These are phyloP conservation scores for Hypoxylon sp. DNA, from an alignment of 2,329 filamentous ascomycete genomes.

Conservation along the genomic window DNA sequence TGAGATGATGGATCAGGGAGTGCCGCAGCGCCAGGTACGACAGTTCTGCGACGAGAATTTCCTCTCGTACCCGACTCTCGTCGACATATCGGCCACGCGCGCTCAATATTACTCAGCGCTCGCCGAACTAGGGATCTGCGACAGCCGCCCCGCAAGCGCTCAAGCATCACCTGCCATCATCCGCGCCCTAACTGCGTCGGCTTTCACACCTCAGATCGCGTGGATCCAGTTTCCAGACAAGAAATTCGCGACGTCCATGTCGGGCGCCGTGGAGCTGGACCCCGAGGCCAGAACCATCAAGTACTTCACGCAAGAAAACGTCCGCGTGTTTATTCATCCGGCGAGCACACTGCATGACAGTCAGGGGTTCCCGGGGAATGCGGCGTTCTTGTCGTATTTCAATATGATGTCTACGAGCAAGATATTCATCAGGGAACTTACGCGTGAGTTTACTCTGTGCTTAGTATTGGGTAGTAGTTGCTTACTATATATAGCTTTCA, in stretches of 20 bases:
- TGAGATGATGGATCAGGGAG: constrained; percentile 71
- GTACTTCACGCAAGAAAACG: constrained; percentile 89
- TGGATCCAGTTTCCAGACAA: constrained; percentile 95
- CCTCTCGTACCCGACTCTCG: constrained; percentile 84
- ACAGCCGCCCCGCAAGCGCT: constrained; percentile 20
- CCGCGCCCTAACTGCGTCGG: constrained; percentile 79
- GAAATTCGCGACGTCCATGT: constrained; percentile 90
- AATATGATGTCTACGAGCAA: constrained; percentile 93
- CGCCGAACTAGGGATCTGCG: constrained; percentile 82
- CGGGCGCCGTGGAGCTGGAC: constrained; percentile 92
- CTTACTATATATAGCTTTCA: constrained; percentile 74
- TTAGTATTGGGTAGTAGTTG: constrained; percentile 3
- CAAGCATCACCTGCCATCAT: constrained; percentile 66
- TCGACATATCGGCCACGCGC: constrained; percentile 89
- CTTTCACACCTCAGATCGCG: constrained; percentile 88
- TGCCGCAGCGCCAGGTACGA: constrained; percentile 75
- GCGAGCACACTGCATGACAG: constrained; percentile 87
- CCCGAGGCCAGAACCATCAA: constrained; percentile 93
- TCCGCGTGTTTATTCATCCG: constrained; percentile 93
- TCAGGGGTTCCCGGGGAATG: constrained; percentile 81
- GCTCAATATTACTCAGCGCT: constrained; percentile 89
- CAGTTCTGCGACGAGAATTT: constrained; percentile 89
- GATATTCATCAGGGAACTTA: constrained; percentile 91
- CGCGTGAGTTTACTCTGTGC: constrained; percentile 71
- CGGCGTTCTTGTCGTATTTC: constrained; percentile 89